These are phyloP conservation scores for Cenchrus purpureus DNA, from an alignment of 176 grass and related monocot genomes.

Conservation along the genomic window DNA sequence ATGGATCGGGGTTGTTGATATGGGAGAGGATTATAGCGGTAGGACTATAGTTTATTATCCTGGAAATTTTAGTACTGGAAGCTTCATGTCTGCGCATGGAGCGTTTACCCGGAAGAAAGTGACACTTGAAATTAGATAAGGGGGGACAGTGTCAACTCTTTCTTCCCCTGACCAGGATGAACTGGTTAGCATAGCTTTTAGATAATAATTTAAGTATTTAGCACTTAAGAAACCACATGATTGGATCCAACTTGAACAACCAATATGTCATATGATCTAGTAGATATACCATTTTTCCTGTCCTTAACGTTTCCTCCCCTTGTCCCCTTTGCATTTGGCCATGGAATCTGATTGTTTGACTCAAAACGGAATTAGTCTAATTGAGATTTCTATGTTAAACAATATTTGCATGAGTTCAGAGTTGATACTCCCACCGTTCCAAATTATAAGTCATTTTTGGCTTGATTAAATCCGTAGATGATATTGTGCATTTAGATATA, in stretches of 20 bases:
- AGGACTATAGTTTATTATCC: not conserved
- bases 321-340: not conserved
- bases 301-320: not conserved
- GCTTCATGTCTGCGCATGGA: not conserved
- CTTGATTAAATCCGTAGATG: too few species aligned
- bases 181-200: not conserved
- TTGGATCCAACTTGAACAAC: not conserved
- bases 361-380: too few species aligned
- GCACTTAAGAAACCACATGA: not conserved
- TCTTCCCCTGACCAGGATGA: not conserved
- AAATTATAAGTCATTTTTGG: too few species aligned
- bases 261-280: not conserved
- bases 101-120: constrained; percentile 1
- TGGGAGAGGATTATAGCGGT: not conserved
- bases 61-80: not conserved
- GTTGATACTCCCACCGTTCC: too few species aligned
- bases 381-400: too few species aligned
- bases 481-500: too few species aligned
- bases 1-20: not conserved
- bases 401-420: too few species aligned
- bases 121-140: not conserved
- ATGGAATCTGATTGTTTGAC: not conserved
- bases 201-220: not conserved
- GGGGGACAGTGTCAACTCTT: constrained; percentile 5
- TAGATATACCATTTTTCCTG: not conserved